These are phyloP conservation scores for Theileria equi DNA, from an alignment of 169 alveolate species.

Conservation along the genomic window DNA sequence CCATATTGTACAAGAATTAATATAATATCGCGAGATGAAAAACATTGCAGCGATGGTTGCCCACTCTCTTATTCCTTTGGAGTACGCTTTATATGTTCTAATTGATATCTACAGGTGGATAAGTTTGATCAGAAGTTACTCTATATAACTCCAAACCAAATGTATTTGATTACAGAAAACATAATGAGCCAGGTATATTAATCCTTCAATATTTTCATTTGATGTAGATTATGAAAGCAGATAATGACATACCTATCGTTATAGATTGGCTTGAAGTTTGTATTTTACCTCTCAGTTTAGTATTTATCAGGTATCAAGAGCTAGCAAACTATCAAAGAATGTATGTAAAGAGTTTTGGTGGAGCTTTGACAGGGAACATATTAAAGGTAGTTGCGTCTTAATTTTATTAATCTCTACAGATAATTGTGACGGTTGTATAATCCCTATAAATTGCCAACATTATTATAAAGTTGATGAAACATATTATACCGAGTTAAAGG, in stretches of 20 bases:
- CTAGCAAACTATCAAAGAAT: conserved; percentile 14
- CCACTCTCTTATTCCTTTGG: background rate
- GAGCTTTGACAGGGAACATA: conserved; percentile 43
- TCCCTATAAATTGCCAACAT: conserved; percentile 21
- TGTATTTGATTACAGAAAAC: conserved; percentile 2
- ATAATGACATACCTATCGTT: conserved; percentile 5
- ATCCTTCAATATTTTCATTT: background rate
- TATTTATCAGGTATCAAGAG: conserved; percentile 32
- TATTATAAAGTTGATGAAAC: conserved; percentile 17
- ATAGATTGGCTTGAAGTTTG: conserved; percentile 52
- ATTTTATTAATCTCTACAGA: background rate
- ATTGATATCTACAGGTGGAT: background rate
- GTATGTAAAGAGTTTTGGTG: conserved; percentile 55
- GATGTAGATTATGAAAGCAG: conserved; percentile 14
- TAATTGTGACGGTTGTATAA: conserved; percentile 25
- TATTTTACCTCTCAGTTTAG: background rate
- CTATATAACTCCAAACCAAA: conserved; percentile 19
- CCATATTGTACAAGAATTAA: conserved; percentile 18
- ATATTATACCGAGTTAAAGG: conserved; percentile 42
- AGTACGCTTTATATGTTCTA: background rate
- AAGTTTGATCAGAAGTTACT: background rate
- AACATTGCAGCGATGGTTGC: background rate
- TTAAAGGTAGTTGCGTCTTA: conserved; percentile 12
- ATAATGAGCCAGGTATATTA: conserved; percentile 10
- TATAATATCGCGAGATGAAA: background rate